Base-by-base conservation (phyloP, 495 filamentous ascomycete genomes). In the Podospora conica region DNA sequence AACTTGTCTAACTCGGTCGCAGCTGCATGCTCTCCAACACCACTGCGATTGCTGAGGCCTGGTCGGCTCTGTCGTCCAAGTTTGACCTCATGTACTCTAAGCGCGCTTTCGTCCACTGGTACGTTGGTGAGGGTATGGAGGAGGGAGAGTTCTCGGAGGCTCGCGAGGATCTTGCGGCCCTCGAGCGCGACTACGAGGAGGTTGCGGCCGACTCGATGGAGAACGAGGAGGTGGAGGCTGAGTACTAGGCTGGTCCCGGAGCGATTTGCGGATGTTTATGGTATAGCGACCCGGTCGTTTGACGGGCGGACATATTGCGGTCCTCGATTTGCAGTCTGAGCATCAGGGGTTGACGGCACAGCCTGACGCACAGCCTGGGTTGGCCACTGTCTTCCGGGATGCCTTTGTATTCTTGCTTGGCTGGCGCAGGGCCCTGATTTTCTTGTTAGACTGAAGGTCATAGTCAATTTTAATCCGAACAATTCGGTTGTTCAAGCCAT, bases 31-130 rank as follows among this genome's bases (percentile, higher is more conserved):
- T 98, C 63, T 97, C 96, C 80, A 98, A 98, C 86, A 98, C 96
- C 66, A 98, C 95, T 55, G 95, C 95, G 74, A 98, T 98, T 77
- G 91, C 93, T 74, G 94, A 98, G 84, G 95, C 95, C 64, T 98
- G 95, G 95, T 92, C 92, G 58, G 91, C 94, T 73, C 90, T 98
- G 61, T 96, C 94, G 64, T 89, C 90, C 86, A 98, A 98, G 82
- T 98, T 98, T 82, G 95, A 98, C 72, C 92, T 98, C 76, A 98
- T 98, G 95, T 98, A 98, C 86, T 93, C 93, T 77, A 98, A 98
- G 88, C 95, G 95, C 81, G 95, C 95, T 64, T 98, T 98, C 83
- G 95, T 98, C 60, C 95, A 98, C 82, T 98, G 95, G 95, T 98
- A 98, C 74, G 95, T 98, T 77, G 95, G 95, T 82, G 95, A 98